phyloP scores from a whole-genome alignment of 768 basidiomycete genomes.

The Boletus sp. region DNA sequence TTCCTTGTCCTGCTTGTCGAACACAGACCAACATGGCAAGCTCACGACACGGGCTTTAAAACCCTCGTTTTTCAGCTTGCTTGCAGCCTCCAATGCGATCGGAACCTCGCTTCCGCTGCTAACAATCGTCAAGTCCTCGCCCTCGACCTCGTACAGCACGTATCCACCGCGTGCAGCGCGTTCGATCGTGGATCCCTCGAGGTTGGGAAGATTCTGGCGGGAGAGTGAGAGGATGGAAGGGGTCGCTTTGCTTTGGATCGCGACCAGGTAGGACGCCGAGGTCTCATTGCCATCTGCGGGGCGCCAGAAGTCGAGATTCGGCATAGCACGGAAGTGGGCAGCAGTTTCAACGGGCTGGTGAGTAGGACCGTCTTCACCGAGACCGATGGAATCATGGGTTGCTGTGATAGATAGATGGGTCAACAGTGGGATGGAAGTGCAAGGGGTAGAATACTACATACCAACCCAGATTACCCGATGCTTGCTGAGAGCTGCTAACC shows the following conservation, averaged over 20 bases:
- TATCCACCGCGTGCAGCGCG: constrained; percentile 84
- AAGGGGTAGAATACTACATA: constrained; percentile 36
- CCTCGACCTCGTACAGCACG: constrained; percentile 75
- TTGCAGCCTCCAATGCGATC: constrained; percentile 85
- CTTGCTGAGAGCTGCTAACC: constrained; percentile 83
- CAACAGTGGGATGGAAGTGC: not conserved
- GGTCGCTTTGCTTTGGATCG: constrained; percentile 69
- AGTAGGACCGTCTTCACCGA: constrained; percentile 92
- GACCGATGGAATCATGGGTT: constrained; percentile 93
- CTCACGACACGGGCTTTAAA: constrained; percentile 81
- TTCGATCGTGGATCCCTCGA: constrained; percentile 85
- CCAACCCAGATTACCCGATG: constrained; percentile 94
- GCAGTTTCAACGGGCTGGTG: constrained; percentile 94
- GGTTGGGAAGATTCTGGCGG: constrained; percentile 90
- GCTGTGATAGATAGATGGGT: constrained; percentile 41
- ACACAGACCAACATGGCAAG: constrained; percentile 88
- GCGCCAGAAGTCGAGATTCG: constrained; percentile 91
- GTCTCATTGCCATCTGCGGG: constrained; percentile 97
- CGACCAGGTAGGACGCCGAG: constrained; percentile 85
- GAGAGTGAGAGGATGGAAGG: constrained; percentile 84
- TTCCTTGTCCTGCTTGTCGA: constrained; percentile 74
- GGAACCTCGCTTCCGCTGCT: constrained; percentile 86
- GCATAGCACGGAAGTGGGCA: constrained; percentile 81
- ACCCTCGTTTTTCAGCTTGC: constrained; percentile 73
- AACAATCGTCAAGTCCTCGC: constrained; percentile 85